Evolutionary conservation across 495 filamentous ascomycete genomes (phyloP), one percentile per base, ranked within the genome.

Genomic region (Elasticomyces elasticus): DNA sequence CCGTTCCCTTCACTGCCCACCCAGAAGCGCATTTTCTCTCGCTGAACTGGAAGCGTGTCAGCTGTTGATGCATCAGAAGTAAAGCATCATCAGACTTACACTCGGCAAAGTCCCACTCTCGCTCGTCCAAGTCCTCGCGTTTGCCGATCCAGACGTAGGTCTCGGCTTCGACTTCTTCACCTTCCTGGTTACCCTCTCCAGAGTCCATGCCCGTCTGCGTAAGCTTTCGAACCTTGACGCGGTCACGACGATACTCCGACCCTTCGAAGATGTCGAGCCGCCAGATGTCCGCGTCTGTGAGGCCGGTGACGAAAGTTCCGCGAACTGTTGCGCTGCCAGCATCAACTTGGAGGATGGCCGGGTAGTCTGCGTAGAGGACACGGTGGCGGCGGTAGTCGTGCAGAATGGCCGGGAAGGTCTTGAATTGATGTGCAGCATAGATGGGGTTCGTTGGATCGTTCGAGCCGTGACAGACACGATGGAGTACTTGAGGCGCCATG

Each of bases 241-340:
- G 70, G 19, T 66, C 62, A 31, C 87, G 77, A 23, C 73, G 65
- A 63, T 97, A 98, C 62, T 88, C 75, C 0, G 47, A 42, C 0
- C 92, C 92, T 66, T 98, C 92, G 59, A 94, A 98, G 9, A 69
- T 64, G 59, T 97, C 89, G 1, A 98, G 75, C 6, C 86, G 79
- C 60, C 74, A 69, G 25, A 95, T 69, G 62, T 96, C 87, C 0
- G 76, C 80, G 12, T 81, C 76, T 1, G 86, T 92, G 24, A 98
- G 70, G 1, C 91, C 91, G 0, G 79, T 81, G 1, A 89, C 87
- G 38, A 80, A 79, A 24, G 80, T 85, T 9, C 92, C 92, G n/a
- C 83, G 76, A 11, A 96, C 90, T n/a, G 71, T 68, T 1, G 68
- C 35, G 2, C 67, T 68, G 2, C 67, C 52, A 1, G 46, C 45